Conservation (phyloP, 768 basidiomycete genomes). For the Kwoniella sp. region DNA sequence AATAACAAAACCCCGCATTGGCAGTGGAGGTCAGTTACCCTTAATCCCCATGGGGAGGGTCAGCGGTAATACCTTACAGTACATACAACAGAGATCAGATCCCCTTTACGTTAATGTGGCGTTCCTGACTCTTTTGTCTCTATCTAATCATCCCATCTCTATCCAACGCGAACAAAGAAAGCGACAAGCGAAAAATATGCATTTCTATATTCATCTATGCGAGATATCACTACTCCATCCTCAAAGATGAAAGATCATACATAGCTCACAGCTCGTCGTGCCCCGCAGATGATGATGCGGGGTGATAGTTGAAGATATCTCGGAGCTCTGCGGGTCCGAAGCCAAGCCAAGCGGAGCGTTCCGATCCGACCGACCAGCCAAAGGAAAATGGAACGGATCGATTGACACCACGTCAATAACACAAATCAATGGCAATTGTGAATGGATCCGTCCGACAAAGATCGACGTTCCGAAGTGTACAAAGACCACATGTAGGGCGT, state of each 20-base stretch:
- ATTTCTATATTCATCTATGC: background rate
- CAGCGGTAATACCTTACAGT: too few relatives aligned
- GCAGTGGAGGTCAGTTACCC: constrained; percentile 1
- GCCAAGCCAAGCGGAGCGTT: constrained; percentile 2
- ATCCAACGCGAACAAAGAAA: background rate
- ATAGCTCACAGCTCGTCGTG: constrained; percentile 21
- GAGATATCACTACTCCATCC: too few relatives aligned
- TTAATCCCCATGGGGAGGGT: background rate
- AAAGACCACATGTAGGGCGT: too few relatives aligned
- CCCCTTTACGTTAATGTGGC: background rate
- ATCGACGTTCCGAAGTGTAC: too few relatives aligned
- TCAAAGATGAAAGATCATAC: too few relatives aligned
- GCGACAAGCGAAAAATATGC: background rate
- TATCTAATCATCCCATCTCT: background rate
- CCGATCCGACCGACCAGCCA: background rate
- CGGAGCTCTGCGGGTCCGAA: constrained; percentile 14
- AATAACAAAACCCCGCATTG: constrained; percentile 2
- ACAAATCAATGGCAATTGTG: too few relatives aligned
- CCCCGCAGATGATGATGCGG: constrained; percentile 2
- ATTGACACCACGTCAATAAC: too few relatives aligned
- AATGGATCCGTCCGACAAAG: too few relatives aligned
- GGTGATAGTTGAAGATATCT: constrained; percentile 18
- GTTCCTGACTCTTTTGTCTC: background rate
- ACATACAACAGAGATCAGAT: too few relatives aligned
- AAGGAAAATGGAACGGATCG: too few relatives aligned